phyloP scores from a whole-genome alignment of 805 yeast species.

The Nakazawaea peltata region DNA sequence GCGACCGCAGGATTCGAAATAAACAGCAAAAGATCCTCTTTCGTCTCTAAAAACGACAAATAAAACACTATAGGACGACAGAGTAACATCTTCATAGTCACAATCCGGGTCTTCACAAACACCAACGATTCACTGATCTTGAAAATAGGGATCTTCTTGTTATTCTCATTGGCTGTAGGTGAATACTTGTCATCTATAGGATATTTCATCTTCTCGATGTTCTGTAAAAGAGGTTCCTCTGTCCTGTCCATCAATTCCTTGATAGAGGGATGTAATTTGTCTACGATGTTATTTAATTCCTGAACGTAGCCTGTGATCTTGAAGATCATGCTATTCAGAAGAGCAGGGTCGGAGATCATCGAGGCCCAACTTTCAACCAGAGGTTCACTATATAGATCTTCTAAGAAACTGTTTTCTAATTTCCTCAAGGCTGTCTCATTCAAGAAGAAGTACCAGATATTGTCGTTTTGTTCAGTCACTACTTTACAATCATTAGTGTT shows the following conservation, averaged over 20 bases:
- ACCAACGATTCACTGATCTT: constrained; percentile 25
- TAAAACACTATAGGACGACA: constrained; percentile 28
- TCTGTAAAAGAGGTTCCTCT: constrained; percentile 13
- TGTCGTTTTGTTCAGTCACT: constrained; percentile 18
- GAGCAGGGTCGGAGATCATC: not conserved
- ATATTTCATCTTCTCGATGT: constrained; percentile 15
- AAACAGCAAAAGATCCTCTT: constrained; percentile 6
- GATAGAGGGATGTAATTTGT: constrained; percentile 27
- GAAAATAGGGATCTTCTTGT: constrained; percentile 20
- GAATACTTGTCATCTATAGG: constrained; percentile 16
- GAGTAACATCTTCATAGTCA: constrained; percentile 24
- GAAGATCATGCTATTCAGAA: constrained; percentile 4
- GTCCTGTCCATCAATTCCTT: constrained; percentile 3
- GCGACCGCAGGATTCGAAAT: constrained; percentile 18
- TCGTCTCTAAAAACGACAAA: constrained; percentile 15
- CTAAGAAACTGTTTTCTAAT: constrained; percentile 28
- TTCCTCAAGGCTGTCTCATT: constrained; percentile 32
- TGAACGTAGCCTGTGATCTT: constrained; percentile 18
- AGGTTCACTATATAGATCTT: constrained; percentile 21
- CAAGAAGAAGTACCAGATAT: constrained; percentile 30
- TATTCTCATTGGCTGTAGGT: constrained; percentile 25
- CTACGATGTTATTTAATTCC: constrained; percentile 30
- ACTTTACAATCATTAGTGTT: constrained; percentile 11
- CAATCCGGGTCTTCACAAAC: constrained; percentile 29
- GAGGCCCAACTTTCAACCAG: constrained; percentile 19